Conservation (phyloP, 2,329 filamentous ascomycete species). For the Talaromyces sp. region DNA sequence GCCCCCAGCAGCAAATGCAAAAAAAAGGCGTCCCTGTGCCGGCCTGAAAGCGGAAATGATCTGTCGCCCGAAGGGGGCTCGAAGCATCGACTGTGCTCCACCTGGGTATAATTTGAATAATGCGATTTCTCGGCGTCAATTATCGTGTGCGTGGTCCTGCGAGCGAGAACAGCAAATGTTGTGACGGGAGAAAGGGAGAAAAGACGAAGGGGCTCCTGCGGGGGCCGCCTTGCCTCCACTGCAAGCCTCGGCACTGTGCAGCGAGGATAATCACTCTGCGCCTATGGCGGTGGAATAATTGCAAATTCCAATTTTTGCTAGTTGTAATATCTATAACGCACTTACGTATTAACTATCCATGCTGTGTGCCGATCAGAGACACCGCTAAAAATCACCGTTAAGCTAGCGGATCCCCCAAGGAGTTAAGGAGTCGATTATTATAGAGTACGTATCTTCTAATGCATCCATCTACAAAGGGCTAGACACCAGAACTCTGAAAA, state of each 20-base stretch:
- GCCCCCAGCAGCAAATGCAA: not conserved
- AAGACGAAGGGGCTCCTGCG: not conserved
- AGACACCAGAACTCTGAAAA: not conserved
- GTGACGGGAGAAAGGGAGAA: not conserved
- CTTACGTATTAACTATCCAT: not conserved
- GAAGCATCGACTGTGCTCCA: not conserved
- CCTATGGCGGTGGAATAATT: not conserved
- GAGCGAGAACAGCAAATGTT: not conserved
- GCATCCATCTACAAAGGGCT: not conserved
- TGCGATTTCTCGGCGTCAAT: not conserved
- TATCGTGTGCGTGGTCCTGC: not conserved
- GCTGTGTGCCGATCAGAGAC: not conserved
- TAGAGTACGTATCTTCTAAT: not conserved
- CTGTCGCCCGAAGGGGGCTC: not conserved
- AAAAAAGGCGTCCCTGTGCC: not conserved
- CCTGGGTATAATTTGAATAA: not conserved
- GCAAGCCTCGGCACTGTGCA: not conserved
- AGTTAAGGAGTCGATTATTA: no score
- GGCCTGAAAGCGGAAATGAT: not conserved
- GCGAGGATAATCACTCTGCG: not conserved
- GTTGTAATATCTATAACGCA: not conserved
- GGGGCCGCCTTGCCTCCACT: not conserved
- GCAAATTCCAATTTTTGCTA: no score
- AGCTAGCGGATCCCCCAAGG: not conserved
- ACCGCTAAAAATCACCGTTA: not conserved